Conservation (phyloP, 2,329 filamentous ascomycete species). For the Cadophora luteo-olivacea region DNA sequence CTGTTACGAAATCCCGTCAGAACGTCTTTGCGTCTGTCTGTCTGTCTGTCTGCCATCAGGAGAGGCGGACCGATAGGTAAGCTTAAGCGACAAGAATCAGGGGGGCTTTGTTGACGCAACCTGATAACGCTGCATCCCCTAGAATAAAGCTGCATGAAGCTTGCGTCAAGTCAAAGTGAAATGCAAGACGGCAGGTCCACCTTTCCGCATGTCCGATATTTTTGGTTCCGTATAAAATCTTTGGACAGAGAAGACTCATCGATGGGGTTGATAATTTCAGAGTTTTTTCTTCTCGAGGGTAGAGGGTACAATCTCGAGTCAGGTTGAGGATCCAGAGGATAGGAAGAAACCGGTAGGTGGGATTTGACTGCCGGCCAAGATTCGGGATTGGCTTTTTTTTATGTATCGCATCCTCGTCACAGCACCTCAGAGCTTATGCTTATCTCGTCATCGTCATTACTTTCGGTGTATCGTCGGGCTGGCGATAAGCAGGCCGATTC, state of each 20-base stretch:
- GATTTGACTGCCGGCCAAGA: not conserved
- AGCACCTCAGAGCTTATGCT: slow-evolving; percentile 2
- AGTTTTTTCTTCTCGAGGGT: not conserved
- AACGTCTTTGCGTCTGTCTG: no score
- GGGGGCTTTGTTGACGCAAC: no score
- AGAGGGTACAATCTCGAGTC: not conserved
- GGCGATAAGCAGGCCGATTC: slow-evolving; percentile 2
- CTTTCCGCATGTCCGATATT: slow-evolving; percentile 1
- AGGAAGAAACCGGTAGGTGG: slow-evolving; percentile 5
- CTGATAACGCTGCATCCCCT: not conserved
- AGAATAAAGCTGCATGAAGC: not conserved
- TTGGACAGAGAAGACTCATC: not conserved
- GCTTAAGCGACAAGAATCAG: not conserved
- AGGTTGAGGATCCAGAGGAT: not conserved
- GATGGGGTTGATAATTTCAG: not conserved
- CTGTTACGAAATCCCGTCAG: not conserved
- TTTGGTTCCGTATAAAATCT: not conserved
- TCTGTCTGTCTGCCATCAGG: not conserved
- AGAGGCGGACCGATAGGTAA: not conserved
- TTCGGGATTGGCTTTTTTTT: slow-evolving; percentile 2
- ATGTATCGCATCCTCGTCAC: not conserved
- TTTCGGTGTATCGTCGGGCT: not conserved
- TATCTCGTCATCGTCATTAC: slow-evolving; percentile 10
- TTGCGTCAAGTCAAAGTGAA: not conserved
- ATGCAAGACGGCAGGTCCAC: not conserved